Base-by-base conservation (phyloP, 1,139 yeast species). In the Scheffersomyces cryptocercus region DNA sequence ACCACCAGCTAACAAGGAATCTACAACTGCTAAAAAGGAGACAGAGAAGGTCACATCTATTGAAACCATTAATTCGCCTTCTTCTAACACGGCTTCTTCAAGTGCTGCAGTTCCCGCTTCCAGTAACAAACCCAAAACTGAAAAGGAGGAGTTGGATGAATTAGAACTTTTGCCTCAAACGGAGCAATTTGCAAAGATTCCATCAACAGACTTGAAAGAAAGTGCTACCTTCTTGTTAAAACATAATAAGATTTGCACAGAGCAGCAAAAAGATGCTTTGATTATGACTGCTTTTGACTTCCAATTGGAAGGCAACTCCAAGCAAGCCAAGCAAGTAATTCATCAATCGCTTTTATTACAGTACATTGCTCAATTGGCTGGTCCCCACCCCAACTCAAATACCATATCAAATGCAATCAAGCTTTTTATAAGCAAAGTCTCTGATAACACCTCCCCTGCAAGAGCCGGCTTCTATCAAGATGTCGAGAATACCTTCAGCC, bases 271-370 rank as follows among this genome's bases (percentile, higher is more conserved):
- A 61, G 99, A 95, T 64, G 91, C 96, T 0, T 78, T 95, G 46
- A 73, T 91, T 60, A 91, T 93, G 97, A 84, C 85, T 24, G 96
- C 98, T 0, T 95, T 93, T 62, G 96, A 93, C 56, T 72, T 76
- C 42, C 90, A 90, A 61, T 74, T 91, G 48, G 81, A 76, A 8
- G 85, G 82, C 13, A 75, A 88, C 41, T 60, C 78, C 0, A 47
- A 52, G 4, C 61, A 65, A 11, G 81, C 91, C 1, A 77, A 75
- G 50, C 85, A 80, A 47, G 78, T 85, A 28, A 84, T 93, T 37
- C 87, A 84, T 59, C 95, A 89, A 59, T 85, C 97, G 1, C 78
- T 89, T 53, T 67, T 93, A 35, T 65, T 93, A 47, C 96, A 90
- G 59, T 93, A 89, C 61, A 70, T 87, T 43, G 74, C 83, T 12